Evolutionary conservation across 2,329 filamentous ascomycete species (phyloP).

Genomic region (Penicillium sp.): DNA sequence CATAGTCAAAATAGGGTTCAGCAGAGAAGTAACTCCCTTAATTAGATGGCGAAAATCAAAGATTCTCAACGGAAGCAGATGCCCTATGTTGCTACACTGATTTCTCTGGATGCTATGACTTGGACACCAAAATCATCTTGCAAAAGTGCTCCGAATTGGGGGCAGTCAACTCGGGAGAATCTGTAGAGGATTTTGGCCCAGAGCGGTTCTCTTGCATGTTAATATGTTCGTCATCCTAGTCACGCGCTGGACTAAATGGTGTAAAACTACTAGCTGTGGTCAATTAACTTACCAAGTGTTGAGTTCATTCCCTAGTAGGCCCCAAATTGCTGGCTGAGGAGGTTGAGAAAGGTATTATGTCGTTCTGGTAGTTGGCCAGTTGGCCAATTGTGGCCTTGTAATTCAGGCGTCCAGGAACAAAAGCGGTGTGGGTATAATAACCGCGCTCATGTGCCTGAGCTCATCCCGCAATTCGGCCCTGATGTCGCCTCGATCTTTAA

Average conservation of each 20-base stretch:
- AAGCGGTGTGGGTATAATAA: constrained; percentile 5
- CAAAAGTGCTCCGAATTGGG: too few species aligned
- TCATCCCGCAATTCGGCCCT: constrained; percentile 7
- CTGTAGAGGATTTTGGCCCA: too few species aligned
- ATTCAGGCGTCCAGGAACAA: neutral
- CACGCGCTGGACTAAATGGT: too few species aligned
- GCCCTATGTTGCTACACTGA: neutral
- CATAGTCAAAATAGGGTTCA: too few species aligned
- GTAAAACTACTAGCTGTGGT: too few species aligned
- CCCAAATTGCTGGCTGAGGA: neutral
- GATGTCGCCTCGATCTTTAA: constrained; percentile 1
- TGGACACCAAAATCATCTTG: neutral
- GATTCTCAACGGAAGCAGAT: neutral
- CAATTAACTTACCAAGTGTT: too few species aligned
- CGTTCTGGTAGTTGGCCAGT: neutral
- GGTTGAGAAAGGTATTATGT: neutral
- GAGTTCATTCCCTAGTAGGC: too few species aligned
- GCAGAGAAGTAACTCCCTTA: too few species aligned
- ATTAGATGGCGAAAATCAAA: too few species aligned
- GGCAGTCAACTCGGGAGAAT: too few species aligned
- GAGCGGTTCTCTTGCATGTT: too few species aligned
- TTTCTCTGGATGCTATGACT: neutral
- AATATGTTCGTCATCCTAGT: too few species aligned
- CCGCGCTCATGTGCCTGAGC: neutral
- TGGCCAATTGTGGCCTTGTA: neutral